These are phyloP conservation scores for Clonostachys rosea DNA, from an alignment of 2,329 filamentous ascomycete genomes.

Conservation along the genomic window DNA sequence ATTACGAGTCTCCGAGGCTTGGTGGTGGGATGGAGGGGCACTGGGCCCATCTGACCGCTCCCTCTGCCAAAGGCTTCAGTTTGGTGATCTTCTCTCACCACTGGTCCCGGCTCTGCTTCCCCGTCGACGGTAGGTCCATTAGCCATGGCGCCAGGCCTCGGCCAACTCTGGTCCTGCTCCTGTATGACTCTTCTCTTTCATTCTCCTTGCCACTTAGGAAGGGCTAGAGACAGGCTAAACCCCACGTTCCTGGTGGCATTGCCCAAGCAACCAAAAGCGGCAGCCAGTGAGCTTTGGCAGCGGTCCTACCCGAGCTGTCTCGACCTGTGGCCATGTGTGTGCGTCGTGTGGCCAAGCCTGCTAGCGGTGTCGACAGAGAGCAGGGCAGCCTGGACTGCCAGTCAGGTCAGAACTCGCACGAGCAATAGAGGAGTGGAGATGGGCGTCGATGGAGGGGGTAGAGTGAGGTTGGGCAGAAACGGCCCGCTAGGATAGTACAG, in stretches of 20 bases:
- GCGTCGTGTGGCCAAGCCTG: not conserved
- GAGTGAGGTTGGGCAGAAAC: conserved; percentile 4
- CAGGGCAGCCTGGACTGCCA: not conserved
- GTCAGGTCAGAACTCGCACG: not conserved
- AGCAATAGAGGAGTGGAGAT: not conserved
- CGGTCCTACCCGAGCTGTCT: not conserved
- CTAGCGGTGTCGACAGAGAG: conserved; percentile 1
- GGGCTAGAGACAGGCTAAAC: not conserved
- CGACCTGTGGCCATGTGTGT: not conserved
- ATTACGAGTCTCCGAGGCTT: no score
- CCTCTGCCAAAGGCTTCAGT: no score
- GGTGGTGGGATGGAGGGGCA: no score
- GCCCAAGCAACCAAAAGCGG: not conserved
- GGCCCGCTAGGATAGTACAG: not conserved
- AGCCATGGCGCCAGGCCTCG: no score
- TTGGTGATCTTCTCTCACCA: no score
- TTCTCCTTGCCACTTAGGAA: not conserved
- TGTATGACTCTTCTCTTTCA: not conserved
- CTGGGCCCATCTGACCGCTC: no score
- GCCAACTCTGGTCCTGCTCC: no score
- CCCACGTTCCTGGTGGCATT: not conserved
- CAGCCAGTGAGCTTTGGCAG: conserved; percentile 1
- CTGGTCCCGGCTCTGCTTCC: no score
- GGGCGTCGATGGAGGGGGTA: no score
- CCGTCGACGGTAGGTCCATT: no score